A percentile compares a stretch with the other conserved stretches of the same genome.
Conservation (phyloP, 495 filamentous ascomycete genomes). For the Durotheca rogersii region DNA sequence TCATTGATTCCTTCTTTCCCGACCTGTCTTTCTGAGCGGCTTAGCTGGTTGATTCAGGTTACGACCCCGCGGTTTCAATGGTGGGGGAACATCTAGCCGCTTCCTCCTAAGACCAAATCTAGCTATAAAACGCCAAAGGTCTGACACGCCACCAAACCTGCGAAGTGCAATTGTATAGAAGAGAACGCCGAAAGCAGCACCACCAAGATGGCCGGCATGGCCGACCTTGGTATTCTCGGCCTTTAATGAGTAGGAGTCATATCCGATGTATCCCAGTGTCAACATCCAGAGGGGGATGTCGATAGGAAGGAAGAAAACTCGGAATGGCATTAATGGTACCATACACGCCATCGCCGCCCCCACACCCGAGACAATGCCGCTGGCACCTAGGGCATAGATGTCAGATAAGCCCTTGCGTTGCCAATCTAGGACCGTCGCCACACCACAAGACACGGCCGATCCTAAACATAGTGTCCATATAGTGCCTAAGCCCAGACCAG, state of each 20-base stretch:
- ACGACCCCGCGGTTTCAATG: too few species aligned
- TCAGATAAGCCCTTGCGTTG: background rate
- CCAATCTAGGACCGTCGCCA: constrained; percentile 2
- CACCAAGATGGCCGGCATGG: constrained; percentile 11
- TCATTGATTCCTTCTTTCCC: too few species aligned
- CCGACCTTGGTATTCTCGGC: constrained; percentile 1
- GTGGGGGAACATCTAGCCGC: background rate
- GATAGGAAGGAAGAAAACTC: constrained; percentile 5
- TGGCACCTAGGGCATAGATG: constrained; percentile 7
- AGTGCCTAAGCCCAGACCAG: background rate
- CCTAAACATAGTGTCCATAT: constrained; percentile 2
- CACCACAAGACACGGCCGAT: constrained; percentile 1
- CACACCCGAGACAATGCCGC: constrained; percentile 13
- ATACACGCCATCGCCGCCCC: constrained; percentile 3
- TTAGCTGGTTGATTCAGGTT: too few species aligned
- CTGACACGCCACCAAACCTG: background rate
- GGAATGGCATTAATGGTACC: background rate
- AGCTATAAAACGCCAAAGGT: background rate
- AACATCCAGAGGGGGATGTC: background rate
- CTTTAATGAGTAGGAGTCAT: constrained; percentile 3
- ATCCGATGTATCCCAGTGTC: constrained; percentile 1
- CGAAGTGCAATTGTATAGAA: constrained; percentile 7
- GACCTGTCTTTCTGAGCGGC: too few species aligned
- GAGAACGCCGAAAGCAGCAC: constrained; percentile 6
- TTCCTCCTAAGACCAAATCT: background rate